A percentile compares a stretch with the other conserved stretches of the same genome.
These are phyloP conservation scores for Aspergillus wentii DNA, from an alignment of 495 filamentous ascomycete genomes.

Conservation along the genomic window DNA sequence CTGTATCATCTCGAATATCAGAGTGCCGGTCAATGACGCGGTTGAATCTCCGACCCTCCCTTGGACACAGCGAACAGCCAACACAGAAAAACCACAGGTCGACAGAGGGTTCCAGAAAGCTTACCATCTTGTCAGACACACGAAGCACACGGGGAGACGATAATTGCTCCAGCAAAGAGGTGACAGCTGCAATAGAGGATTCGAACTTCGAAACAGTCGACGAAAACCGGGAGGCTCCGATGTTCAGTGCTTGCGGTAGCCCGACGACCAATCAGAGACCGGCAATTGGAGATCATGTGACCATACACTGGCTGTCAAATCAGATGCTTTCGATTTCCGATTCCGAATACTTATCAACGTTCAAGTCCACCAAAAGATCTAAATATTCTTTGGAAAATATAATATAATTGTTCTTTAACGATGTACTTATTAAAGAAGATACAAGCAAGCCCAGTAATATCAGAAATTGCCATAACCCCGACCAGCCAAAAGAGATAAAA, in stretches of 20 bases:
- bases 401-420: too few relatives aligned
- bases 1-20: conserved; percentile 3
- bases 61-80: too few relatives aligned
- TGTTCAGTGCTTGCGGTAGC: conserved; percentile 10
- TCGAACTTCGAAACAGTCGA: conserved; percentile 25
- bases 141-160: conserved; percentile 9
- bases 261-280: conserved; percentile 24
- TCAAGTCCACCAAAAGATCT: too few relatives aligned
- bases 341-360: too few relatives aligned
- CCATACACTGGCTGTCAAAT: conserved; percentile 4
- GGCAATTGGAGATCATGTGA: conserved; percentile 17
- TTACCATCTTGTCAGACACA: conserved; percentile 27
- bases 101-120: conserved; percentile 1
- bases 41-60: neutral
- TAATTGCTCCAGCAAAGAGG: conserved; percentile 25
- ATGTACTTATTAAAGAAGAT: too few relatives aligned
- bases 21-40: conserved; percentile 9
- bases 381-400: too few relatives aligned
- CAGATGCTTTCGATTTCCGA: conserved; percentile 10
- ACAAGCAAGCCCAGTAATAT: too few relatives aligned
- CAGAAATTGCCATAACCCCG: neutral
- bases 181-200: conserved; percentile 15
- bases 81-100: neutral
- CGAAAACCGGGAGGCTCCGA: conserved; percentile 37
- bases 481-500: conserved; percentile 2